Percentiles rank a stretch among this genome's conserved stretches.
Evolutionary conservation across 768 basidiomycete genomes (phyloP).

Genomic region (Neoboletus magnificus): DNA sequence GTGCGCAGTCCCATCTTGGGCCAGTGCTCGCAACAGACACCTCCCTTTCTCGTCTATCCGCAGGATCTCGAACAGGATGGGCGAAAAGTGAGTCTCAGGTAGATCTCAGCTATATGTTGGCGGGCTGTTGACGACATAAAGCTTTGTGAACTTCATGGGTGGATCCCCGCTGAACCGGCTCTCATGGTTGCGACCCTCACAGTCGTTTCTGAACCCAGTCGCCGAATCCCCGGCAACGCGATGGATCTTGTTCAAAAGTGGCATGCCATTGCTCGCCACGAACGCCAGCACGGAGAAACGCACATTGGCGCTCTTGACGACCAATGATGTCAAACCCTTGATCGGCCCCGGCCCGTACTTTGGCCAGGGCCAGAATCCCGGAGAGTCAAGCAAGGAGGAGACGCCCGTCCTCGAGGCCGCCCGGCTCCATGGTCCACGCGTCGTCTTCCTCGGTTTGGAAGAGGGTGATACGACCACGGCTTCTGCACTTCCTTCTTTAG

Average conservation of each 20-base stretch:
- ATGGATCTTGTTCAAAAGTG: slow-evolving; percentile 77
- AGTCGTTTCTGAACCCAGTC: slow-evolving; percentile 72
- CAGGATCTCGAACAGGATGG: slow-evolving; percentile 24
- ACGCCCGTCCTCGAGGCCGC: slow-evolving; percentile 47
- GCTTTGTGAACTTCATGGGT: slow-evolving; percentile 49
- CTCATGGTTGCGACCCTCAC: slow-evolving; percentile 75
- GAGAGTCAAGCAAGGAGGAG: slow-evolving; percentile 25
- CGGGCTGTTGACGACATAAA: slow-evolving; percentile 13
- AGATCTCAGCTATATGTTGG: background rate
- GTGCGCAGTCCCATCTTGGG: slow-evolving; percentile 1
- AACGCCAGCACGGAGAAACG: slow-evolving; percentile 31
- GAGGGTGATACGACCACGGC: slow-evolving; percentile 48
- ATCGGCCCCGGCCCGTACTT: slow-evolving; percentile 70
- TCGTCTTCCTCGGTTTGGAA: slow-evolving; percentile 80
- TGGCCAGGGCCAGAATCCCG: slow-evolving; percentile 57
- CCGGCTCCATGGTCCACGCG: slow-evolving; percentile 53
- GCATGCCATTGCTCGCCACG: slow-evolving; percentile 60
- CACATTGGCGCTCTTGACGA: slow-evolving; percentile 53
- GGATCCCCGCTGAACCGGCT: slow-evolving; percentile 78
- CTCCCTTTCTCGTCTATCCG: background rate
- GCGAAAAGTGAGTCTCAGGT: slow-evolving; percentile 27
- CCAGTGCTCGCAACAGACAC: background rate
- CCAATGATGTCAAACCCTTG: slow-evolving; percentile 57
- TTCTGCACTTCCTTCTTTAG: slow-evolving; percentile 60
- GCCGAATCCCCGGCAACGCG: slow-evolving; percentile 54